These are phyloP conservation scores for Ricinus communis DNA, from an alignment of 345 rosid species.

Conservation along the genomic window DNA sequence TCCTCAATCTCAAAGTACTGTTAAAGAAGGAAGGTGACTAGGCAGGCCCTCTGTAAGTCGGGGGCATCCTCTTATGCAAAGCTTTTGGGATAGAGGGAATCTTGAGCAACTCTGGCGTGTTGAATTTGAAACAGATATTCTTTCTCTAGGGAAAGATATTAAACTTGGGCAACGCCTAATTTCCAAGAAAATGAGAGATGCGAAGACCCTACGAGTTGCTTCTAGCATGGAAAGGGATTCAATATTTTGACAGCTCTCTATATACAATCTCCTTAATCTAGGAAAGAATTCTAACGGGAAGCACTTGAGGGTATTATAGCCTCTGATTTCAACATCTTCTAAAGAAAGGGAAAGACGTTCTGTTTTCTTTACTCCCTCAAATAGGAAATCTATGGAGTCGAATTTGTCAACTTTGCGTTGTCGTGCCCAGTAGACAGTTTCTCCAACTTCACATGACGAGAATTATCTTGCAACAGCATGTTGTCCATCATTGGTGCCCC, in stretches of 20 bases:
- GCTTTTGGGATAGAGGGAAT: too few species aligned
- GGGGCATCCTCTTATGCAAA: too few species aligned
- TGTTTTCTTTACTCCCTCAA: slow-evolving; percentile 5
- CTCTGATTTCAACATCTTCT: slow-evolving; percentile 2
- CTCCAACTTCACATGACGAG: not conserved
- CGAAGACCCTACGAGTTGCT: too few species aligned
- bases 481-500: slow-evolving; percentile 1
- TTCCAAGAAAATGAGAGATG: too few species aligned
- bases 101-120: too few species aligned
- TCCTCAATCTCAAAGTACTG: too few species aligned
- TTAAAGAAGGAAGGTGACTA: too few species aligned
- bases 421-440: not conserved
- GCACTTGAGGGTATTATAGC: not conserved
- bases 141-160: too few species aligned
- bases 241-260: not conserved
- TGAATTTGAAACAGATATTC: too few species aligned
- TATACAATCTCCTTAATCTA: not conserved
- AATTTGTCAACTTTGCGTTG: slow-evolving; percentile 7
- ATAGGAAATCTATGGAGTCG: not conserved
- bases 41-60: too few species aligned
- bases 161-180: too few species aligned
- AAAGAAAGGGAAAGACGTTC: not conserved
- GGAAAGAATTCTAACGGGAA: not conserved
- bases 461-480: slow-evolving; percentile 1
- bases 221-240: too few species aligned